A percentile compares a stretch with the other conserved stretches of the same genome.
Evolutionary conservation across 2,329 filamentous ascomycete species (phyloP).

Genomic region (Orbilia ellipsospora): DNA sequence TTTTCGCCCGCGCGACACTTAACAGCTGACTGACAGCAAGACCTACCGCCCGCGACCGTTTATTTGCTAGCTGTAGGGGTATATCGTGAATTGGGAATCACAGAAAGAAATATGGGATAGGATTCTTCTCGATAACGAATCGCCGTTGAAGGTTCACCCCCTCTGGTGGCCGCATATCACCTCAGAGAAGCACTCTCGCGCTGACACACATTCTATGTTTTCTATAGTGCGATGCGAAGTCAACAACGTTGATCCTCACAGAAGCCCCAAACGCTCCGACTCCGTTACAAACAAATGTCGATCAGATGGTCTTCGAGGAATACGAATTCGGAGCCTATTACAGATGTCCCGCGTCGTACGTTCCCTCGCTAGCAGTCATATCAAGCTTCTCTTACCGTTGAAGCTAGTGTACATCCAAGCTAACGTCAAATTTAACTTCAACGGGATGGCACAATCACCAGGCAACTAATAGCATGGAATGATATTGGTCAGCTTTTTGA

Average conservation of each 20-base stretch:
- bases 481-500: conserved; percentile 76
- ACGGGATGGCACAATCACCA: background rate
- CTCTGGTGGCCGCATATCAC: background rate
- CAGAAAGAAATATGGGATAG: conserved; percentile 96
- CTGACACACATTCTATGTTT: background rate
- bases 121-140: conserved; percentile 79
- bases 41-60: conserved; percentile 4
- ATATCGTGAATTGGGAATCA: conserved; percentile 94
- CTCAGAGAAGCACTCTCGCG: background rate
- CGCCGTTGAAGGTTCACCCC: conserved; percentile 66
- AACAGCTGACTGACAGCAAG: conserved; percentile 35
- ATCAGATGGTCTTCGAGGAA: conserved; percentile 97
- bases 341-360: conserved; percentile 74
- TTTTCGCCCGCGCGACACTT: conserved; percentile 3
- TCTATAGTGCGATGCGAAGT: conserved; percentile 74
- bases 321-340: conserved; percentile 91
- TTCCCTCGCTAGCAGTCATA: conserved; percentile 6
- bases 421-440: no score
- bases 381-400: background rate
- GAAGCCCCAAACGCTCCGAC: conserved; percentile 87
- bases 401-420: no score
- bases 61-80: conserved; percentile 68
- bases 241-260: conserved; percentile 84
- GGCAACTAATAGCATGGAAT: conserved; percentile 79
- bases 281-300: conserved; percentile 85